These are phyloP conservation scores for Magnusiomyces tetraspermus DNA, from an alignment of 1,139 yeast species.

Conservation along the genomic window DNA sequence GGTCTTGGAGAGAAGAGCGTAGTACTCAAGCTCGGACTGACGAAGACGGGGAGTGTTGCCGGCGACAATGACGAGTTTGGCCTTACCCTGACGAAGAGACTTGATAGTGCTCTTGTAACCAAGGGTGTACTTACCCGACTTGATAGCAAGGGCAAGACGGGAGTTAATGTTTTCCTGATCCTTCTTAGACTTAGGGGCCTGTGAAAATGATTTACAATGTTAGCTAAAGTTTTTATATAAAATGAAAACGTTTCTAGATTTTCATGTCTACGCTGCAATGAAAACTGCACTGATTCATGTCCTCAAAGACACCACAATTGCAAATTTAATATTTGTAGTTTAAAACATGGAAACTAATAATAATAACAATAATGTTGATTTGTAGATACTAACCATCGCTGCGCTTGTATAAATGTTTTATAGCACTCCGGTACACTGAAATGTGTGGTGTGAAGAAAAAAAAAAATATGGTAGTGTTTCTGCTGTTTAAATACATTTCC, in stretches of 20 bases:
- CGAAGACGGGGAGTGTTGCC: slow-evolving; percentile 99
- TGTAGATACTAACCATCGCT: slow-evolving; percentile 86
- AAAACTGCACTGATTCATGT: neutral
- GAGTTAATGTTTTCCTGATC: slow-evolving; percentile 94
- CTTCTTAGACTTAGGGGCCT: slow-evolving; percentile 94
- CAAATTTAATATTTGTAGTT: neutral
- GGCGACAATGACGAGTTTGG: slow-evolving; percentile 95
- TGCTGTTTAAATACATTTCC: neutral
- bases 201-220: slow-evolving; percentile 14
- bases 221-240: neutral
- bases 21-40: slow-evolving; percentile 99
- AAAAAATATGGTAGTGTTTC: neutral
- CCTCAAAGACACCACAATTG: neutral
- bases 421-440: slow-evolving; percentile 73
- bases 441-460: slow-evolving; percentile 6
- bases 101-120: slow-evolving; percentile 99
- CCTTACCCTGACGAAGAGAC: slow-evolving; percentile 91
- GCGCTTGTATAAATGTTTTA: slow-evolving; percentile 41
- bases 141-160: slow-evolving; percentile 95
- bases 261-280: neutral
- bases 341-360: neutral
- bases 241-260: neutral
- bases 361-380: neutral
- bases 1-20: slow-evolving; percentile 99
- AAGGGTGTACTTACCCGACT: slow-evolving; percentile 99